Evolutionary conservation across 768 basidiomycete species (phyloP), one percentile per base, ranked within the genome.

Genomic region (Tulasnella sp.): DNA sequence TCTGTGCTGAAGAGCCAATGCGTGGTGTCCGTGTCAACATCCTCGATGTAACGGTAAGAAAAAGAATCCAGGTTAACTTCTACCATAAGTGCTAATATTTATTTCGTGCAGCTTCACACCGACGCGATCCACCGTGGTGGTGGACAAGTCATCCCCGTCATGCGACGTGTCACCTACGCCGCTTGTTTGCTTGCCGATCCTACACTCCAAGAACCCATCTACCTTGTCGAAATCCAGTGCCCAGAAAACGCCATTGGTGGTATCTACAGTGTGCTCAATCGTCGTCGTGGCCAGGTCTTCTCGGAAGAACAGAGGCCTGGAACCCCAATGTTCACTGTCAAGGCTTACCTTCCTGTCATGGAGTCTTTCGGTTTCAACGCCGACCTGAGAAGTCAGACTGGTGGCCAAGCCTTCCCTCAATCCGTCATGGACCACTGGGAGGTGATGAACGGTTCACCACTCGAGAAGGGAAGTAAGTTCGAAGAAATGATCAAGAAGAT

Each of bases 71-170:
- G 37, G 18, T 7, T 16, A 23, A 18, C 67, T 75, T 78, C 75
- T 48, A 77, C 46, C 37, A 29, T 67, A 79, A 4, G 61, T 67
- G 39, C 71, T 72, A 72, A 40, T 23, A 37, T 26, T 9, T 11
- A 61, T 57, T 61, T 9, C 72, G 20, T n/a, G 20, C 83, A 95
- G 93, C 89, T 99, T 76, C 98, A 99, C 86, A 88, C 98, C 83
- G 97, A 99, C 89, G 96, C 97, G 80, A 99, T 99, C 84, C 98
- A 99, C 86, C 93, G 97, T 88, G 97, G 98, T 85, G 96, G 96
- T 88, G 97, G 97, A 86, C 94, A 99, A 86, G 89, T 99, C 83
- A 98, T 99, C 85, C 97, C 97, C 77, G 96, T 95, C 51, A 94
- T 93, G 86, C 92, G 98, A 86, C 94, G 98, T 84, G 97, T 92